Conservation (phyloP, 495 filamentous ascomycete genomes). For the Penicillium diatomitis region DNA sequence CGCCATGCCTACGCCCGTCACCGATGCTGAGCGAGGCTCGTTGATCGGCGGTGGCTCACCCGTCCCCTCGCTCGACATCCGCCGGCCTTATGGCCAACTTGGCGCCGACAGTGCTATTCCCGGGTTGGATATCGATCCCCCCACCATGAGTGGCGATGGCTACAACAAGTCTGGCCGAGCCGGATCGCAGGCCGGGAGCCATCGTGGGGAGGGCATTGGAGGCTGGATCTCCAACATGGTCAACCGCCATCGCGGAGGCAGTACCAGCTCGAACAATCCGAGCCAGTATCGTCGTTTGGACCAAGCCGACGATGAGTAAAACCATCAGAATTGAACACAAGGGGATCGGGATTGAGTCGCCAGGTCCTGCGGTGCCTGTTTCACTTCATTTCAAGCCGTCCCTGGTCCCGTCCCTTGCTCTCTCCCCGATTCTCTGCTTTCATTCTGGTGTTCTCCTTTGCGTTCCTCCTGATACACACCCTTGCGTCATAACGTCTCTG, state of each 20-base stretch:
- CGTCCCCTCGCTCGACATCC: conserved; percentile 67
- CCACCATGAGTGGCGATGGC: conserved; percentile 36
- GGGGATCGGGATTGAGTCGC: no score
- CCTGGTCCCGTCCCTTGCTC: no score
- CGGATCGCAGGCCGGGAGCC: conserved; percentile 18
- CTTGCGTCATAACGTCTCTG: no score
- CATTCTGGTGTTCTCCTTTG: no score
- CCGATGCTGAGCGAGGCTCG: conserved; percentile 64
- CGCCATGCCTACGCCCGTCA: conserved; percentile 60
- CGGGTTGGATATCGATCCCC: conserved; percentile 64
- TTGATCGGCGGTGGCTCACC: conserved; percentile 65
- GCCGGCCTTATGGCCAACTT: conserved; percentile 40
- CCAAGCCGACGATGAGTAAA: conserved; percentile 49
- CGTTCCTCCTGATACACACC: no score
- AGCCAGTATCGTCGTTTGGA: conserved; percentile 57
- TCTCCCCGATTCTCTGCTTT: no score
- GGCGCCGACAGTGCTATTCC: conserved; percentile 57
- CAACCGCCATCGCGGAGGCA: conserved; percentile 41
- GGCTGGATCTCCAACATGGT: conserved; percentile 65
- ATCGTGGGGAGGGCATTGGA: conserved; percentile 46
- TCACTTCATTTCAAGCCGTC: no score
- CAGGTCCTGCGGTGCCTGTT: no score
- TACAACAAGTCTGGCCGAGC: conserved; percentile 38
- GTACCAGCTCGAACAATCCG: conserved; percentile 26
- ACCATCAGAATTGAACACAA: conserved; percentile 5